A percentile compares a stretch with the other conserved stretches of the same genome.
These are phyloP conservation scores for Funneliformis caledonium DNA, from an alignment of 371 early-diverging fungal genomes.

Conservation along the genomic window DNA sequence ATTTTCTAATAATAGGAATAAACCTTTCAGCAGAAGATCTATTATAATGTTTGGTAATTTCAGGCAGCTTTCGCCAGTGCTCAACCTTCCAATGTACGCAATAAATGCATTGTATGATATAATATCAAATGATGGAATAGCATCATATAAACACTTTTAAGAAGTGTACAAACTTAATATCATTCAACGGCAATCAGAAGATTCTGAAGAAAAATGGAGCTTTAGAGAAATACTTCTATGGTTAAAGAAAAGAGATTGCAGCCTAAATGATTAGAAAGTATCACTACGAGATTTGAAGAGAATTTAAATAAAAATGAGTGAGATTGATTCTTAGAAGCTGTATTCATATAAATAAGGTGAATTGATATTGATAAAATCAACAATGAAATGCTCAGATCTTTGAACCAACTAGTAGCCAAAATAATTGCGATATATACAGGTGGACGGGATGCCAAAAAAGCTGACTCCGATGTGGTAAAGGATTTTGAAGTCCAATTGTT, in stretches of 20 bases:
- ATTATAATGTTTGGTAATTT: too few relatives aligned
- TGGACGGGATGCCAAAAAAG: too few relatives aligned
- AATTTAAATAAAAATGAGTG: background rate
- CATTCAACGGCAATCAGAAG: background rate
- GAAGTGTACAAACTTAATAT: slow-evolving; percentile 1
- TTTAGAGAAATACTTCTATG: background rate
- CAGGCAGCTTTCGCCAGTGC: too few relatives aligned
- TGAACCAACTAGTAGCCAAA: too few relatives aligned
- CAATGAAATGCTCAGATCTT: too few relatives aligned
- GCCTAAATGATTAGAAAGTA: too few relatives aligned
- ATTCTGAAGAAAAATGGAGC: background rate
- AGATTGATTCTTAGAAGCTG: background rate
- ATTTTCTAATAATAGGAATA: background rate
- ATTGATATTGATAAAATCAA: background rate
- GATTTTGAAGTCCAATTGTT: too few relatives aligned
- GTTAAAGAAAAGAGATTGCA: background rate
- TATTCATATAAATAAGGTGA: background rate
- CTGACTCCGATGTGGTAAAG: too few relatives aligned
- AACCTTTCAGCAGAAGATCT: too few relatives aligned
- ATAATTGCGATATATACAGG: too few relatives aligned
- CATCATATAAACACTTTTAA: background rate
- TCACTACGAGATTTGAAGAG: too few relatives aligned
- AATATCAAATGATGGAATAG: background rate
- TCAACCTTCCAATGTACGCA: too few relatives aligned
- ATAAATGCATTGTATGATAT: background rate